Evolutionary conservation across 352 stramenopile species (phyloP).

Genomic region (Phytophthora ramorum): DNA sequence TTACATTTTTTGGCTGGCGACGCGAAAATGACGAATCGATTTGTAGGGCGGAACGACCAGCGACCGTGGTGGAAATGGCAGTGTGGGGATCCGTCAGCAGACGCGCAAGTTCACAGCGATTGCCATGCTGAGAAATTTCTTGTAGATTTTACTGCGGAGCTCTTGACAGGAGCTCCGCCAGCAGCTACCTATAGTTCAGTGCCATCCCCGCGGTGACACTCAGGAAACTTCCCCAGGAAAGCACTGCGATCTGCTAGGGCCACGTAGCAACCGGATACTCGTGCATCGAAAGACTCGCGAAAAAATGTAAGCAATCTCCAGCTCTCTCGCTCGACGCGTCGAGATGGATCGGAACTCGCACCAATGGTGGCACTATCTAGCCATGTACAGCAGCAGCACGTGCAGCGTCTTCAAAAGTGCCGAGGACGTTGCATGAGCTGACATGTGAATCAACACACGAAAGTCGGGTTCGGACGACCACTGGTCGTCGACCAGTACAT

Average conservation of each 20-base stretch:
- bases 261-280: slow-evolving; percentile 31
- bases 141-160: too few species aligned
- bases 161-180: background rate
- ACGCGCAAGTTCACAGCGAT: too few species aligned
- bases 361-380: too few species aligned
- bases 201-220: slow-evolving; percentile 11
- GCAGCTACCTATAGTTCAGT: slow-evolving; percentile 1
- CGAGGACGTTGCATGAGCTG: too few species aligned
- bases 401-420: too few species aligned
- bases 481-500: too few species aligned
- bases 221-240: slow-evolving; percentile 28
- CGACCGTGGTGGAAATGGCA: slow-evolving; percentile 8
- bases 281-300: slow-evolving; percentile 29
- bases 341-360: background rate
- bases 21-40: slow-evolving; percentile 24
- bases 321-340: slow-evolving; percentile 3
- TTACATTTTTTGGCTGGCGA: slow-evolving; percentile 32
- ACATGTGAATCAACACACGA: too few species aligned
- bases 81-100: background rate
- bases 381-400: too few species aligned
- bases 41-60: slow-evolving; percentile 20
- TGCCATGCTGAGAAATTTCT: background rate
- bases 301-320: slow-evolving; percentile 18
- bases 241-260: slow-evolving; percentile 22
- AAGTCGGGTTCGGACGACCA: too few species aligned